Evolutionary conservation across 495 filamentous ascomycete genomes (phyloP).

Genomic region (Aspergillus steynii): DNA sequence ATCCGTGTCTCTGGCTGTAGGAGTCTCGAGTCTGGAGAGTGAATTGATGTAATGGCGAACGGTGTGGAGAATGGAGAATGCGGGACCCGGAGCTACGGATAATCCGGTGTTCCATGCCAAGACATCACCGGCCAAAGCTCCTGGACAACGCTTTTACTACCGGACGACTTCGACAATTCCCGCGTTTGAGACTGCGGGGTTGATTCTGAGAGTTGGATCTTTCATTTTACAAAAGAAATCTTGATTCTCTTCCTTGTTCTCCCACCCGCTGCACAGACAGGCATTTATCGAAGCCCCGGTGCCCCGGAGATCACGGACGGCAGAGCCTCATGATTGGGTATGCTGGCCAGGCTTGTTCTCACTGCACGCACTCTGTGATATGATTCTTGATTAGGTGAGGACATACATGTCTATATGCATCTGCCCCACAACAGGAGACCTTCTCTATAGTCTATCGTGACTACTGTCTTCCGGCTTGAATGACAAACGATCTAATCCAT

Average conservation of each 20-base stretch:
- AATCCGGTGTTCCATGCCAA: conserved; percentile 27
- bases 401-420: conserved; percentile 1
- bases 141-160: conserved; percentile 14
- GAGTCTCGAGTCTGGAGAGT: too few relatives aligned
- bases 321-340: conserved; percentile 19
- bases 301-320: conserved; percentile 4
- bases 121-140: conserved; percentile 30
- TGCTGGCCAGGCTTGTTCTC: conserved; percentile 11
- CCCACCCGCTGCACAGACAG: background rate
- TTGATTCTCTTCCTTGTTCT: background rate
- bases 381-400: conserved; percentile 22
- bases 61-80: background rate
- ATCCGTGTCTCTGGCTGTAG: too few relatives aligned
- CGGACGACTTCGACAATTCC: conserved; percentile 1
- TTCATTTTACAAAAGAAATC: background rate
- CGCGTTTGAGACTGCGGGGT: conserved; percentile 6
- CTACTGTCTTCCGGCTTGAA: background rate
- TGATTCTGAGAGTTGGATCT: background rate
- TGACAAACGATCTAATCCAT: background rate
- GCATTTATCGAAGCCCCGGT: background rate
- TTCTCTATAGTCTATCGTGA: conserved; percentile 1
- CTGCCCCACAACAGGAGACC: conserved; percentile 7
- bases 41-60: conserved; percentile 1
- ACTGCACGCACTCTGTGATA: conserved; percentile 17
- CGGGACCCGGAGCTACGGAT: conserved; percentile 15